Percentiles rank a stretch among this genome's conserved stretches.
Conservation (phyloP, 2,329 filamentous ascomycete genomes). For the Alternaria sp. region DNA sequence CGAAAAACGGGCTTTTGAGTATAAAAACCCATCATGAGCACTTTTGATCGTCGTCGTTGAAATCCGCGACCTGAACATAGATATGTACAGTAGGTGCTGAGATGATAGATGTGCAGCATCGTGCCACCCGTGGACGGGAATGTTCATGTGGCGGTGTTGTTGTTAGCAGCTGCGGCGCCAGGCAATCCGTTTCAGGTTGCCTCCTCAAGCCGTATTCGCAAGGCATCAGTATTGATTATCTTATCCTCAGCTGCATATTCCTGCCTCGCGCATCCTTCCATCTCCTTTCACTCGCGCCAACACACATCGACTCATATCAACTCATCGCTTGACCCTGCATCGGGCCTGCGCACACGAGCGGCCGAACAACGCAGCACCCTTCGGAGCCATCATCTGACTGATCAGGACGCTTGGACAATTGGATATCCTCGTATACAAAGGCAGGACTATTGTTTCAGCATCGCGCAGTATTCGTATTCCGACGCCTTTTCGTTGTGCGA, state of each 20-base stretch:
- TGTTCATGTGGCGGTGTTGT: constrained; percentile 17
- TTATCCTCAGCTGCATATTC: constrained; percentile 9
- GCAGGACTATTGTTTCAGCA: constrained; percentile 1
- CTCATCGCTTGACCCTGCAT: neutral
- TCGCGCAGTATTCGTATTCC: neutral
- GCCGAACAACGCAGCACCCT: neutral
- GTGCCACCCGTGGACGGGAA: neutral
- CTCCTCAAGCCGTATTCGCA: constrained; percentile 12
- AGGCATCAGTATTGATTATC: constrained; percentile 25
- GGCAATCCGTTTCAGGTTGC: constrained; percentile 23
- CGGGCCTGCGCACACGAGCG: neutral
- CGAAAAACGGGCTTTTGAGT: neutral
- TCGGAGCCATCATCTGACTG: constrained; percentile 1
- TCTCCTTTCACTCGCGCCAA: constrained; percentile 3
- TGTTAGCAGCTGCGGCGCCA: constrained; percentile 13
- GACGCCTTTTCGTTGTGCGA: neutral
- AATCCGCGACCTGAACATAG: neutral
- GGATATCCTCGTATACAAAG: neutral
- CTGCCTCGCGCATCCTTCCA: neutral
- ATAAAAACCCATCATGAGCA: neutral
- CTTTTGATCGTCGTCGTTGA: neutral
- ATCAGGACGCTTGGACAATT: neutral
- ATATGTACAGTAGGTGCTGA: neutral
- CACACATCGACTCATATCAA: neutral
- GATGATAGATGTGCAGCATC: neutral